Evolutionary conservation across 768 basidiomycete species (phyloP).

Genomic region (Pisolithus sp.): DNA sequence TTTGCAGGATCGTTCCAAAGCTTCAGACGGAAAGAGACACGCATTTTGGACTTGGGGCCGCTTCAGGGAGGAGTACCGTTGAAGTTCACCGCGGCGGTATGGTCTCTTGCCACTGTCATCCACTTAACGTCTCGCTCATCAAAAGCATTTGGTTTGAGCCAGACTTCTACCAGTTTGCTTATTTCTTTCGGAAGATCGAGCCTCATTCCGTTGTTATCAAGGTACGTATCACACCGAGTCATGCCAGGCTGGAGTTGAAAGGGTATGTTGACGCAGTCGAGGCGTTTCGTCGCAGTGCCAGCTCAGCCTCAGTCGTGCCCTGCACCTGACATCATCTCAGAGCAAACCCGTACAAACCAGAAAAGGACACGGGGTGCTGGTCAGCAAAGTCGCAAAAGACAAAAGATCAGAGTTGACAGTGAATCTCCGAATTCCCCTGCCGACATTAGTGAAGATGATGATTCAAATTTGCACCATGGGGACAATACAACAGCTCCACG

Average conservation of each 20-base stretch:
- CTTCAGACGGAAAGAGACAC: conserved; percentile 52
- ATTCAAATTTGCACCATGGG: conserved; percentile 7
- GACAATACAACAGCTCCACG: conserved; percentile 12
- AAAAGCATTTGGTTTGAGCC: background rate
- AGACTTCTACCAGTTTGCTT: conserved; percentile 90
- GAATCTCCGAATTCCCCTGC: conserved; percentile 15
- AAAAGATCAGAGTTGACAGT: conserved; percentile 34
- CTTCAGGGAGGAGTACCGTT: conserved; percentile 55
- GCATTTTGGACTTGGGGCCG: conserved; percentile 32
- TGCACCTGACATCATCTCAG: background rate
- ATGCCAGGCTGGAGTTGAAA: background rate
- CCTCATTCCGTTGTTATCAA: conserved; percentile 79
- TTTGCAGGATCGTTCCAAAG: conserved; percentile 58
- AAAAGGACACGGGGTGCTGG: conserved; percentile 11
- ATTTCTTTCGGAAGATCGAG: conserved; percentile 79
- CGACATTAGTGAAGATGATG: conserved; percentile 13
- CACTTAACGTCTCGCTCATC: too few relatives aligned
- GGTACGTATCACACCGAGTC: conserved; percentile 33
- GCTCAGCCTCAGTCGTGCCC: conserved; percentile 14
- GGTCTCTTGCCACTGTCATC: background rate
- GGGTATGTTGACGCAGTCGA: conserved; percentile 26
- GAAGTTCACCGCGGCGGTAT: conserved; percentile 83
- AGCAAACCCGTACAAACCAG: conserved; percentile 4
- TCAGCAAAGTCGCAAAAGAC: conserved; percentile 23
- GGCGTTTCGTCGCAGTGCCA: conserved; percentile 34